A percentile compares a stretch with the other conserved stretches of the same genome.
Conservation (phyloP, 2,329 filamentous ascomycete genomes). For the Microsporum ferrugineum region DNA sequence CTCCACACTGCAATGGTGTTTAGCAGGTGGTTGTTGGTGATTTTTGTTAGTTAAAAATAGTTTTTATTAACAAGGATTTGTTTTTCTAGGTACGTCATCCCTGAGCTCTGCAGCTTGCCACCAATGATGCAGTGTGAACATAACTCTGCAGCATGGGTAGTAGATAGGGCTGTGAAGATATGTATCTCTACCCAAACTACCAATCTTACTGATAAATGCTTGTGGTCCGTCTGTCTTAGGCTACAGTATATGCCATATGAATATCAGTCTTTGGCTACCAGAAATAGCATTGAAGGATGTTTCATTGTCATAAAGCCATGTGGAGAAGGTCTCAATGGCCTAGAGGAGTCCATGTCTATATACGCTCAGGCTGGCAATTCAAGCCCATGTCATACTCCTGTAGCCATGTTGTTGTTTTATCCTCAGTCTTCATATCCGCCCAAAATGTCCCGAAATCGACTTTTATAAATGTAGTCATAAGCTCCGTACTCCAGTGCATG, state of each 20-base stretch:
- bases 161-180: no score
- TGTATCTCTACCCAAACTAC: background rate
- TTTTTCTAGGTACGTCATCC: background rate
- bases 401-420: background rate
- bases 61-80: constrained; percentile 1
- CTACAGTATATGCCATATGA: background rate
- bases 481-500: constrained; percentile 1
- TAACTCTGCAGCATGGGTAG: no score
- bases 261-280: background rate
- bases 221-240: background rate
- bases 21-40: background rate
- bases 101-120: background rate
- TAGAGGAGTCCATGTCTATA: background rate
- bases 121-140: no score
- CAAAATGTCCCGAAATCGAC: background rate
- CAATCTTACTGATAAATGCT: background rate
- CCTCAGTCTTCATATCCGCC: background rate
- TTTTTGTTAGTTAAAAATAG: background rate
- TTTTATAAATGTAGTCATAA: background rate
- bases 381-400: background rate
- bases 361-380: background rate
- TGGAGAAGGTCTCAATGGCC: background rate
- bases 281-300: background rate
- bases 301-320: background rate
- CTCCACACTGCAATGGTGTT: background rate